These are phyloP conservation scores for Calonectria henricotiae DNA, from an alignment of 2,329 filamentous ascomycete species.

Conservation along the genomic window DNA sequence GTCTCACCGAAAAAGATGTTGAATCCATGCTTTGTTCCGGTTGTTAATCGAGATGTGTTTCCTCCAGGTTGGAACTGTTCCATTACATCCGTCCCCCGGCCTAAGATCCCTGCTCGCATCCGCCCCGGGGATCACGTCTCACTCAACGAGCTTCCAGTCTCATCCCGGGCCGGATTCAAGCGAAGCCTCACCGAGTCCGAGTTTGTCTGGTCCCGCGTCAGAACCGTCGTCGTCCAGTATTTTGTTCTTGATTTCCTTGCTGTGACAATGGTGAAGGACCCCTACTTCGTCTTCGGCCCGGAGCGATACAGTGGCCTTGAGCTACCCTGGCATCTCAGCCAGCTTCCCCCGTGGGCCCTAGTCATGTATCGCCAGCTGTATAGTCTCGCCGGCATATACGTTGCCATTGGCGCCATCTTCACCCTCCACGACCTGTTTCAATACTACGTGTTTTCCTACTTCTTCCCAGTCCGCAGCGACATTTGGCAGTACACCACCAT, in stretches of 20 bases:
- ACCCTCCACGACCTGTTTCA: slow-evolving; percentile 73
- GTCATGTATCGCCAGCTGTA: slow-evolving; percentile 72
- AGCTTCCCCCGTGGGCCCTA: slow-evolving; percentile 64
- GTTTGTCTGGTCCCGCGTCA: slow-evolving; percentile 65
- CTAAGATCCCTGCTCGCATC: slow-evolving; percentile 58
- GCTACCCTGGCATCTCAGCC: slow-evolving; percentile 62
- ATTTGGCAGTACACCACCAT: slow-evolving; percentile 71
- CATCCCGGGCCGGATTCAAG: slow-evolving; percentile 65
- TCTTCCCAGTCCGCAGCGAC: slow-evolving; percentile 69
- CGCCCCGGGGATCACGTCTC: slow-evolving; percentile 59
- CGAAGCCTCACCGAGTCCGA: slow-evolving; percentile 61
- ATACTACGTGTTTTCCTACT: slow-evolving; percentile 64
- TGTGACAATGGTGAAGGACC: slow-evolving; percentile 80
- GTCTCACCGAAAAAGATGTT: slow-evolving; percentile 37
- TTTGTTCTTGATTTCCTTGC: slow-evolving; percentile 80
- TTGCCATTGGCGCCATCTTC: slow-evolving; percentile 75
- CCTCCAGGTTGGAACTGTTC: slow-evolving; percentile 72
- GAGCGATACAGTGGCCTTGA: slow-evolving; percentile 53
- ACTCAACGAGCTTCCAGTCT: slow-evolving; percentile 61
- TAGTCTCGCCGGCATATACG: slow-evolving; percentile 71
- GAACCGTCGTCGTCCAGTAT: slow-evolving; percentile 71
- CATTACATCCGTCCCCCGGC: slow-evolving; percentile 67
- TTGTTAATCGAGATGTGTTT: not conserved
- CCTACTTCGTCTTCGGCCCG: slow-evolving; percentile 79
- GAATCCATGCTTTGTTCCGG: slow-evolving; percentile 1